A percentile compares a stretch with the other conserved stretches of the same genome.
Conservation (phyloP, 2,329 filamentous ascomycete species). For the Diaporthe amygdali region DNA sequence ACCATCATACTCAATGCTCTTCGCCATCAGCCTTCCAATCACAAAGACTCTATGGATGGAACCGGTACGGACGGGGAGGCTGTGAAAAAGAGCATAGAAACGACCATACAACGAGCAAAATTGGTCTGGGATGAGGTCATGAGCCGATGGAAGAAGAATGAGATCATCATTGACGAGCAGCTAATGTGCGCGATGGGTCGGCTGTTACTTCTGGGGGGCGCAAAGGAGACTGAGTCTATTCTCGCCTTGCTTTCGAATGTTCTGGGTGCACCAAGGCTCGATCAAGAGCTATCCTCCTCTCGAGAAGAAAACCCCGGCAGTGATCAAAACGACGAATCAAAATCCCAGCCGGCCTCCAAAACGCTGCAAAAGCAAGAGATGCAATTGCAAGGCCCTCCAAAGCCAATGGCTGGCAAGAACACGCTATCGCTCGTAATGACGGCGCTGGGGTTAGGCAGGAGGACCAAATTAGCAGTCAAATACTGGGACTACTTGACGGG, state of each 20-base stretch:
- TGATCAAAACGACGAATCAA: neutral
- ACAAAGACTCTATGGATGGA: slow-evolving; percentile 32
- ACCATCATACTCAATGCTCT: slow-evolving; percentile 84
- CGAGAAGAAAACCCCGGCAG: slow-evolving; percentile 37
- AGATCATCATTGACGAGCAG: slow-evolving; percentile 75
- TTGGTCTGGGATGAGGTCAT: slow-evolving; percentile 83
- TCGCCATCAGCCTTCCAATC: slow-evolving; percentile 48
- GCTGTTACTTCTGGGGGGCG: slow-evolving; percentile 70
- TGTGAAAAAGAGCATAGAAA: slow-evolving; percentile 38
- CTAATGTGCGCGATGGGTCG: slow-evolving; percentile 83
- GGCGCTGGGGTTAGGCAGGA: slow-evolving; percentile 64
- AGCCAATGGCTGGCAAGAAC: slow-evolving; percentile 46
- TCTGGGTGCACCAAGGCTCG: slow-evolving; percentile 71
- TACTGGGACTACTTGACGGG: slow-evolving; percentile 81
- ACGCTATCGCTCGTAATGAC: slow-evolving; percentile 73
- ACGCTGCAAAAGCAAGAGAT: neutral
- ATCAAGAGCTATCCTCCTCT: neutral
- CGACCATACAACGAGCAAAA: slow-evolving; percentile 69
- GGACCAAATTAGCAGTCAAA: slow-evolving; percentile 64
- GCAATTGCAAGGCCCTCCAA: neutral
- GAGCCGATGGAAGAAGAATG: slow-evolving; percentile 74
- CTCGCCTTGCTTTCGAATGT: slow-evolving; percentile 81
- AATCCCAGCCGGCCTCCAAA: neutral
- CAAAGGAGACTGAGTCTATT: slow-evolving; percentile 72
- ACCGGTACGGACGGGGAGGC: slow-evolving; percentile 36